Evolutionary conservation across 768 basidiomycete species (phyloP), one percentile per base, ranked within the genome.

Genomic region (Guyanaporus albipodus): DNA sequence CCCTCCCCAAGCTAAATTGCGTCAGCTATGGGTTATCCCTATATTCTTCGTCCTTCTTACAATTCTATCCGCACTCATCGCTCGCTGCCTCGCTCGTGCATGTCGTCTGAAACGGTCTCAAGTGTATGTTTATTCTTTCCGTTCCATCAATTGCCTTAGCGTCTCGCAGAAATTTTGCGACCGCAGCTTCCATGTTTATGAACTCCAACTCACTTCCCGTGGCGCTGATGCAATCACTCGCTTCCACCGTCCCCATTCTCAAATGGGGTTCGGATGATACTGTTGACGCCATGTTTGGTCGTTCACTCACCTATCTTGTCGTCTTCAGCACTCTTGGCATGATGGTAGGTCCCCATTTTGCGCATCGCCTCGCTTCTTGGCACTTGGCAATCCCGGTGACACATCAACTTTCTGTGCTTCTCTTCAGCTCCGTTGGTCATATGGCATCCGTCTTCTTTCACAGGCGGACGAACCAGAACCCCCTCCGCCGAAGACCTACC

Each of bases 151-250:
- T 45, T 5, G 6, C 23, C 45, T 37, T 7, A 35, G 18, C 28
- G 0, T 37, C 8, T 5, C 35, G 12, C 55, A 89, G 87, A 61
- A 82, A 77, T 42, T 91, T 90, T 53, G 85, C 84, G 7, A 83
- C 85, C 64, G 87, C 88, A 0, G 84, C 87, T 0, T 74, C 87
- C 23, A 91, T 87, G 82, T 90, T 90, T 73, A 88, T 92, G 85
- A 95, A 93, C 66, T 91, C 88, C 3, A 97, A 97, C 63, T 91
- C 91, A 0, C 79, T 99, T 6, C 95, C 95, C 0, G 91, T 97
- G 49, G 95, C 95, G 0, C 74, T 99, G 26, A 90, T 97, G 82
- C 87, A 96, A 64, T 85, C 82, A 50, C 81, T 97, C 17, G 90
- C 90, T 8, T 69, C 86, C 45, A 85, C 88, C 11, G 91, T 95